Conservation (phyloP, 2,329 filamentous ascomycete species). For the Elsinoe australis region DNA sequence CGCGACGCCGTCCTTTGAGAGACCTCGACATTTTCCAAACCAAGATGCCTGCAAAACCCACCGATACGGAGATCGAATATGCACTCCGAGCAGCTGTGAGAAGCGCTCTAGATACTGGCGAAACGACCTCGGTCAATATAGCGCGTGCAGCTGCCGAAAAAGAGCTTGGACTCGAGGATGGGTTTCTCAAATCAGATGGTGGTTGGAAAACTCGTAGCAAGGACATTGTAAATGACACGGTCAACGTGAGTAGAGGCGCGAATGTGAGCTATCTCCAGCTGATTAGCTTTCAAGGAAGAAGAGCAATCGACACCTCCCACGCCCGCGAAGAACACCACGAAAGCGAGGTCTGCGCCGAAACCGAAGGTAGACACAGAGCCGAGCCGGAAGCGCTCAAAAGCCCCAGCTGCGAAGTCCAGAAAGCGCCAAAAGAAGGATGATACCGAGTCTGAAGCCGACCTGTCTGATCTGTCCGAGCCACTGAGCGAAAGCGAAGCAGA, state of each 20-base stretch:
- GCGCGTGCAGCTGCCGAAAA: constrained; percentile 48
- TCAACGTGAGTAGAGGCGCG: neutral
- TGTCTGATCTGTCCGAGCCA: neutral
- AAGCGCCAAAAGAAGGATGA: constrained; percentile 6
- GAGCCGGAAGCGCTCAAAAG: constrained; percentile 1
- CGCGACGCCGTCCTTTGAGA: neutral
- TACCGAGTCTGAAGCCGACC: constrained; percentile 12
- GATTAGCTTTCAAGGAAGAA: constrained; percentile 4
- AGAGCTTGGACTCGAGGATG: constrained; percentile 43
- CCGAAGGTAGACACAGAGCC: neutral
- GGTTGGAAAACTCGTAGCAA: constrained; percentile 51
- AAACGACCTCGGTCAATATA: constrained; percentile 51
- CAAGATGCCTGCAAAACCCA: no score
- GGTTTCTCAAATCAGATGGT: constrained; percentile 48
- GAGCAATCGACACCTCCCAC: constrained; percentile 16
- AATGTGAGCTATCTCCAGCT: neutral
- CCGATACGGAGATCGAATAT: constrained; percentile 33
- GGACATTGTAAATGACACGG: constrained; percentile 46
- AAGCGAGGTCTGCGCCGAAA: neutral
- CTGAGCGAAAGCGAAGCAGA: constrained; percentile 8
- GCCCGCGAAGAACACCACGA: constrained; percentile 14
- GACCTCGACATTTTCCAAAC: no score
- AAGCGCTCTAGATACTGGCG: constrained; percentile 34
- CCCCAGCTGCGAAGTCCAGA: neutral
- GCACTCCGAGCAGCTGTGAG: constrained; percentile 37